Conservation (phyloP, 164 flowering plant genomes). For the Umbilicus rupestris region DNA sequence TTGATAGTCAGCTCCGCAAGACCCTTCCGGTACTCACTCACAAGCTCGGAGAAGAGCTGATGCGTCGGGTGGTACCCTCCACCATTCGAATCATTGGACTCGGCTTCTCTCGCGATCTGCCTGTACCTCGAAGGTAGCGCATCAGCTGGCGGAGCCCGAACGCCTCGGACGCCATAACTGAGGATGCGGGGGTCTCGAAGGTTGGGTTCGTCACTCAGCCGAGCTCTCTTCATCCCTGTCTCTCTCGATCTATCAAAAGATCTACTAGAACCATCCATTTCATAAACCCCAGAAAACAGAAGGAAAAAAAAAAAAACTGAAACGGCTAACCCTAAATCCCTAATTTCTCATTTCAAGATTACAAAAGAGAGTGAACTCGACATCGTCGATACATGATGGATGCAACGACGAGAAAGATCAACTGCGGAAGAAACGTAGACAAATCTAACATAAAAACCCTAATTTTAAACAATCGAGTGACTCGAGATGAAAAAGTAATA, state of each 20-base stretch:
- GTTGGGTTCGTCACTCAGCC: conserved; percentile 35
- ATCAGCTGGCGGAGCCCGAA: conserved; percentile 16
- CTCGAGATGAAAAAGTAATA: not conserved
- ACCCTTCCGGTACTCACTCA: conserved; percentile 76
- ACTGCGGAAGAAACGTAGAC: not conserved
- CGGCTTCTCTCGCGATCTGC: conserved; percentile 27
- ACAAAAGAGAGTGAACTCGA: not conserved
- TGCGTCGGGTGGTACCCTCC: conserved; percentile 24
- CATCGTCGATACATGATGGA: not conserved
- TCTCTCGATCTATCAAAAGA: conserved; percentile 68
- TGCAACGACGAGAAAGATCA: no score
- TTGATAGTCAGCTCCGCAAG: conserved; percentile 85
- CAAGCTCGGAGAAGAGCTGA: conserved; percentile 59
- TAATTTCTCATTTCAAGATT: not conserved
- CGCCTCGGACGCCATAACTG: not conserved
- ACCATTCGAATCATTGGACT: conserved; percentile 22
- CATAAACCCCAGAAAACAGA: conserved; percentile 27
- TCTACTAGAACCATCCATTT: conserved; percentile 82
- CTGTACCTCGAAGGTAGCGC: conserved; percentile 22
- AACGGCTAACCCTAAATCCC: conserved; percentile 22
- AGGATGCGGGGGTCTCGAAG: conserved; percentile 23
- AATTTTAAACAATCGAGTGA: not conserved
- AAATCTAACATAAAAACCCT: not conserved
- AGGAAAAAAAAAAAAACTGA: not conserved
- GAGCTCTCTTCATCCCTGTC: conserved; percentile 57